Base-by-base conservation (phyloP, 495 filamentous ascomycete species). In the Annulohypoxylon moriforme region DNA sequence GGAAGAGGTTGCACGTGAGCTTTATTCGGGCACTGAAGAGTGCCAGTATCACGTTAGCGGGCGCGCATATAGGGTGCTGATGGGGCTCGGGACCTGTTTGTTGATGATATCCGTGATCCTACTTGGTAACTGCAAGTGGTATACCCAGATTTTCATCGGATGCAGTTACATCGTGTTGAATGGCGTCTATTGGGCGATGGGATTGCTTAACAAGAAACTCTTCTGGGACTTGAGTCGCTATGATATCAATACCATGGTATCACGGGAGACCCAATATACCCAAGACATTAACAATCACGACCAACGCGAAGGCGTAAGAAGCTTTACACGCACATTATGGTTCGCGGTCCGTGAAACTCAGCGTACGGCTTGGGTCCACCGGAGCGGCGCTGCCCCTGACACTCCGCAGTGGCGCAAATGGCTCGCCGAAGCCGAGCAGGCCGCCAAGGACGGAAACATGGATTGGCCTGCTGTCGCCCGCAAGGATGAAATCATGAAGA, bases 1-100 rank as follows among this genome's bases (percentile, higher is more conserved):
- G 11, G 90, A 92, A 77, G 84, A 89, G 9, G 84, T 91, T 7
- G 85, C 89, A 8, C 82, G 89, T 20, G 88, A 91, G 77, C 82
- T 92, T 1, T 92, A 92, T 74, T 82, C 78, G 10, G 87, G 87
- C 31, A 87, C 86, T 0, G 87, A 90, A 66, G 78, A 83, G 66
- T 89, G 87, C 77, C 73, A 81, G 18, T 86, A 89, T 60, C 79
- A 81, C 33, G 81, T 88, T 7, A 74, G 75, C 11, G 81, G 81
- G 1, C 69, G 60, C 1, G 71, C 73, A 20, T 84, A 86, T 74
- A 80, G 85, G n/a, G 60, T 78, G 14, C 83, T 89, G 9, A 86
- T 90, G 74, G 89, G 81, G 0, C 34, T 85, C 22, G 88, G 86
- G 25, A 90, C 88, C 38, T 81, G 89, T 31, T 73, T 89, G 18